These are phyloP conservation scores for Mycosarcoma maydis DNA, from an alignment of 1,284 basidiomycete genomes.

Conservation along the genomic window DNA sequence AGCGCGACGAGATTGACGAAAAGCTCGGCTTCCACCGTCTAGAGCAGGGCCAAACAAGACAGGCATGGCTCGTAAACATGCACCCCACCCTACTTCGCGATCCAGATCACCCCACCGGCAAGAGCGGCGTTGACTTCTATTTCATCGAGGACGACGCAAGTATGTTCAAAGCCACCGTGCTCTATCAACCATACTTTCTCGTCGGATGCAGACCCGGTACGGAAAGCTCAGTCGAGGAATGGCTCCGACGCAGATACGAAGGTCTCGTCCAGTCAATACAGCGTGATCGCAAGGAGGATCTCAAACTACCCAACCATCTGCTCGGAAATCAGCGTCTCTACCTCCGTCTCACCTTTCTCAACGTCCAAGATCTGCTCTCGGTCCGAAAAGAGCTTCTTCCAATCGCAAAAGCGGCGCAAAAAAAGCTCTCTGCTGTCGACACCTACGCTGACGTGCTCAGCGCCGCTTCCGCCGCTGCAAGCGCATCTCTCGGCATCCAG, in stretches of 20 bases:
- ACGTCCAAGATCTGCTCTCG: constrained; percentile 87
- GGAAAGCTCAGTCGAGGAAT: constrained; percentile 93
- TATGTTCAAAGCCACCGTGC: constrained; percentile 93
- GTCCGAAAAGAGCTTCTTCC: constrained; percentile 90
- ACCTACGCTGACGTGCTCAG: constrained; percentile 97
- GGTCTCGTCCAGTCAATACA: constrained; percentile 79
- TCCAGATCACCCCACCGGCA: constrained; percentile 58
- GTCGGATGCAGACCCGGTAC: constrained; percentile 84
- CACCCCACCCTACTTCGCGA: constrained; percentile 93
- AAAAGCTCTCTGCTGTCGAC: constrained; percentile 94
- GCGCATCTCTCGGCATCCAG: constrained; percentile 47
- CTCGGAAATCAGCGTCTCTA: constrained; percentile 88
- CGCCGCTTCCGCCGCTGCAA: constrained; percentile 51
- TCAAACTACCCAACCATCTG: constrained; percentile 94
- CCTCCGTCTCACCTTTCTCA: constrained; percentile 89
- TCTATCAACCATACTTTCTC: constrained; percentile 94
- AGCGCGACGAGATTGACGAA: constrained; percentile 87
- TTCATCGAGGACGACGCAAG: constrained; percentile 96
- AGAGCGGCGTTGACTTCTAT: constrained; percentile 90
- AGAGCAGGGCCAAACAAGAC: constrained; percentile 57
- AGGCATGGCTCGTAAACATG: constrained; percentile 95
- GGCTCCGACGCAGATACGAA: constrained; percentile 92
- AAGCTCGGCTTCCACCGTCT: constrained; percentile 80
- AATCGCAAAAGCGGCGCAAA: constrained; percentile 85
- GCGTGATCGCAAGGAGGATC: constrained; percentile 89